Conservation (phyloP, 2,329 filamentous ascomycete species). For the Emmonsiellopsis sp. region DNA sequence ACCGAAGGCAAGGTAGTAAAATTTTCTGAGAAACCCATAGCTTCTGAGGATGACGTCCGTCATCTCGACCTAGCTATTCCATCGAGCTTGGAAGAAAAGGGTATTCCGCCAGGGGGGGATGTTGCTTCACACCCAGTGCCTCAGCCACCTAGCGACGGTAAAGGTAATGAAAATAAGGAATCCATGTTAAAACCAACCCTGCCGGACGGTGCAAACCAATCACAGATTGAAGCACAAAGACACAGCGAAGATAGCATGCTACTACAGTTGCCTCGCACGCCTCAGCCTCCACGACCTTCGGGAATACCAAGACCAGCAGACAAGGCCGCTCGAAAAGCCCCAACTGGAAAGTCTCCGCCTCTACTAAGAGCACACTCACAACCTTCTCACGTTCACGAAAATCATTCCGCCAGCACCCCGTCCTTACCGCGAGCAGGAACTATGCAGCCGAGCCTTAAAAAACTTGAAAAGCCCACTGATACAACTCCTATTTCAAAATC, state of each 20-base stretch:
- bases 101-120: conserved; percentile 1
- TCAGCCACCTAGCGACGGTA: too few species aligned
- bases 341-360: conserved; percentile 35
- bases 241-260: not conserved
- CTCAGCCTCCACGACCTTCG: conserved; percentile 24
- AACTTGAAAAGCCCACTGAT: conserved; percentile 13
- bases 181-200: not conserved
- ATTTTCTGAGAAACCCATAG: conserved; percentile 16
- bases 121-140: too few species aligned
- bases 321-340: conserved; percentile 19
- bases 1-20: conserved; percentile 12
- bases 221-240: conserved; percentile 11
- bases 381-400: conserved; percentile 27
- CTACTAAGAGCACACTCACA: conserved; percentile 45
- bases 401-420: not conserved
- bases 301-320: conserved; percentile 29
- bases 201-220: conserved; percentile 4
- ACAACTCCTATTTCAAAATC: conserved; percentile 23
- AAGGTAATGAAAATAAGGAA: not conserved
- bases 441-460: conserved; percentile 11
- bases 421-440: conserved; percentile 8
- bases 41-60: conserved; percentile 45
- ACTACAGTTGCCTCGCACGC: not conserved
- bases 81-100: conserved; percentile 18
- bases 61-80: conserved; percentile 53